These are phyloP conservation scores for Elongisporangium prolatum DNA, from an alignment of 352 stramenopile species.

Conservation along the genomic window DNA sequence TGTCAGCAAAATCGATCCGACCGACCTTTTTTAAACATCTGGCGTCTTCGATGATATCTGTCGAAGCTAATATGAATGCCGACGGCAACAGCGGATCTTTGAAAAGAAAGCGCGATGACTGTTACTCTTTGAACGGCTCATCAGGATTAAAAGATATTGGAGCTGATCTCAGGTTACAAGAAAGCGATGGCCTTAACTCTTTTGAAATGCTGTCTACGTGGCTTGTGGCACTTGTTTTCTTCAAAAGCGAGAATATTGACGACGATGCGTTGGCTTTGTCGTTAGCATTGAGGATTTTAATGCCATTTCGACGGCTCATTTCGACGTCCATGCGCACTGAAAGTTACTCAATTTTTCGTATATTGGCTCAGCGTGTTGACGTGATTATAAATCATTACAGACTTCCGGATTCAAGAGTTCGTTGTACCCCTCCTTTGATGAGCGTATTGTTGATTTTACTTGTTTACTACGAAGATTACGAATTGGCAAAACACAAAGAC, in stretches of 20 bases:
- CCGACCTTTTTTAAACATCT: background rate
- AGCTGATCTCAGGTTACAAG: background rate
- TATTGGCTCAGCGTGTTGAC: constrained; percentile 43
- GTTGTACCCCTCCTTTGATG: background rate
- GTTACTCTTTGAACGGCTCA: background rate
- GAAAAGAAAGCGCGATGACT: background rate
- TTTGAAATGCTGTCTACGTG: constrained; percentile 33
- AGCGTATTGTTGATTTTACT: constrained; percentile 22
- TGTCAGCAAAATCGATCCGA: background rate
- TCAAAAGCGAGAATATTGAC: constrained; percentile 20
- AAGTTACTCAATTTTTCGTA: constrained; percentile 30
- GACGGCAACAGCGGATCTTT: background rate
- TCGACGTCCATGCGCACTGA: constrained; percentile 26
- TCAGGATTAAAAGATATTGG: background rate
- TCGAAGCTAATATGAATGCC: background rate
- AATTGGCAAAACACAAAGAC: constrained; percentile 37
- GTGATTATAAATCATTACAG: constrained; percentile 25
- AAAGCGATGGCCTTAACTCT: background rate
- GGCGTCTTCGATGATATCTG: background rate
- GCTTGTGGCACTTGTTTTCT: constrained; percentile 37
- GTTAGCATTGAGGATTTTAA: constrained; percentile 29
- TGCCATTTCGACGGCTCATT: constrained; percentile 46
- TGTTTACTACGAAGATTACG: constrained; percentile 39
- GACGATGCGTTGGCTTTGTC: constrained; percentile 27
- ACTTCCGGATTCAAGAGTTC: background rate